A percentile compares a stretch with the other conserved stretches of the same genome.
Evolutionary conservation across 805 yeast species (phyloP).

Genomic region (Tanozyma kutaoensis): DNA sequence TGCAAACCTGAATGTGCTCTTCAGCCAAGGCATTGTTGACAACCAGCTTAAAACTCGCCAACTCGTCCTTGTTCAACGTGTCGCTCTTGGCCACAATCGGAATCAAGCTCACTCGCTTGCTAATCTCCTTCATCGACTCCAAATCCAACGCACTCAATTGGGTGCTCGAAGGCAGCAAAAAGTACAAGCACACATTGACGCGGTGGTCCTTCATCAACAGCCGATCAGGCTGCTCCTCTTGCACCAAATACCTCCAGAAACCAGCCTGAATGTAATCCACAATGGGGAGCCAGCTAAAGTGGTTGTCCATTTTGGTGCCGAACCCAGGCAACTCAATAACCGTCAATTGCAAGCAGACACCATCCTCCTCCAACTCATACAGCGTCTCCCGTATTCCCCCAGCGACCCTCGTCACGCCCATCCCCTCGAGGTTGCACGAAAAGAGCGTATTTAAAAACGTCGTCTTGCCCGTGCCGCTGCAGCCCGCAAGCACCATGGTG

Average conservation of each 20-base stretch:
- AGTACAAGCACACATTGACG: slow-evolving; percentile 78
- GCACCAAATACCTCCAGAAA: slow-evolving; percentile 50
- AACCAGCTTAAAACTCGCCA: slow-evolving; percentile 37
- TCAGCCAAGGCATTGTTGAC: slow-evolving; percentile 36
- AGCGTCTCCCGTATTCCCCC: slow-evolving; percentile 4
- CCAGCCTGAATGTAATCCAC: slow-evolving; percentile 71
- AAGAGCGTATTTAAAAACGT: slow-evolving; percentile 14
- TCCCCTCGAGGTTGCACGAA: slow-evolving; percentile 5
- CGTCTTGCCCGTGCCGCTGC: slow-evolving; percentile 11
- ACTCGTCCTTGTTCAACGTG: slow-evolving; percentile 46
- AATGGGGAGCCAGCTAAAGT: slow-evolving; percentile 26
- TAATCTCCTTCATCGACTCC: slow-evolving; percentile 56
- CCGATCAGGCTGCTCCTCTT: slow-evolving; percentile 41
- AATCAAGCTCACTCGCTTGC: slow-evolving; percentile 62
- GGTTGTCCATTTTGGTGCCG: slow-evolving; percentile 54
- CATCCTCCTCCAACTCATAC: slow-evolving; percentile 48
- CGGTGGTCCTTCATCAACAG: slow-evolving; percentile 37
- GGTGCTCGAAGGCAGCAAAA: slow-evolving; percentile 52
- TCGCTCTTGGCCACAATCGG: slow-evolving; percentile 81
- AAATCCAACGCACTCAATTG: slow-evolving; percentile 51
- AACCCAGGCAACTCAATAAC: slow-evolving; percentile 66
- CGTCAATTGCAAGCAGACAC: slow-evolving; percentile 44
- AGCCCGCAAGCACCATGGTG: not conserved
- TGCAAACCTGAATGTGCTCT: slow-evolving; percentile 36
- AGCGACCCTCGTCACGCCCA: not conserved